These are phyloP conservation scores for Castanospermum australe DNA, from an alignment of 306 rosid genomes.

Conservation along the genomic window DNA sequence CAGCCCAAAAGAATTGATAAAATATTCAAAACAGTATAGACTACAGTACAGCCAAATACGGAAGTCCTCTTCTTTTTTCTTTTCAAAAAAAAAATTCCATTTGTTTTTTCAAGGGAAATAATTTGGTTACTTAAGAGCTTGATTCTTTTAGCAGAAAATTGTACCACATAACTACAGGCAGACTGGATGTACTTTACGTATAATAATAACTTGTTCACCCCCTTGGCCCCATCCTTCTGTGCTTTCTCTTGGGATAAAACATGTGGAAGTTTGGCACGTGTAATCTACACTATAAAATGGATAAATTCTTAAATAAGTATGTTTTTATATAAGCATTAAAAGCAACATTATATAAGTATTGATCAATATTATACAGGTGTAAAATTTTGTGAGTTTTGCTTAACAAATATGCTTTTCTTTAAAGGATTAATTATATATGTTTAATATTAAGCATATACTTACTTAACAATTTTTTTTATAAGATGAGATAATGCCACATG, in stretches of 20 bases:
- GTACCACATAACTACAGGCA: background rate
- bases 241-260: background rate
- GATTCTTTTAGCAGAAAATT: background rate
- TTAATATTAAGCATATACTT: too few relatives aligned
- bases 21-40: background rate
- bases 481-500: conserved; percentile 35
- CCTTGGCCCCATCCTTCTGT: background rate
- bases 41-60: background rate
- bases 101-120: background rate
- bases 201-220: background rate
- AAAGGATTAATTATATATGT: too few relatives aligned
- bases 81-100: too few relatives aligned
- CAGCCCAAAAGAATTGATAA: background rate
- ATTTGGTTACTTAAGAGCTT: background rate
- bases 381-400: too few relatives aligned
- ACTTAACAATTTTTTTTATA: too few relatives aligned
- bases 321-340: too few relatives aligned
- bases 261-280: background rate
- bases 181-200: background rate
- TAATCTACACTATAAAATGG: too few relatives aligned
- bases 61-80: background rate
- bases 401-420: too few relatives aligned
- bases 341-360: too few relatives aligned
- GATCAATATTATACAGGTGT: too few relatives aligned
- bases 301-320: too few relatives aligned